Conservation (phyloP, 176 grass and related monocot genomes). For the Carex parvula region DNA sequence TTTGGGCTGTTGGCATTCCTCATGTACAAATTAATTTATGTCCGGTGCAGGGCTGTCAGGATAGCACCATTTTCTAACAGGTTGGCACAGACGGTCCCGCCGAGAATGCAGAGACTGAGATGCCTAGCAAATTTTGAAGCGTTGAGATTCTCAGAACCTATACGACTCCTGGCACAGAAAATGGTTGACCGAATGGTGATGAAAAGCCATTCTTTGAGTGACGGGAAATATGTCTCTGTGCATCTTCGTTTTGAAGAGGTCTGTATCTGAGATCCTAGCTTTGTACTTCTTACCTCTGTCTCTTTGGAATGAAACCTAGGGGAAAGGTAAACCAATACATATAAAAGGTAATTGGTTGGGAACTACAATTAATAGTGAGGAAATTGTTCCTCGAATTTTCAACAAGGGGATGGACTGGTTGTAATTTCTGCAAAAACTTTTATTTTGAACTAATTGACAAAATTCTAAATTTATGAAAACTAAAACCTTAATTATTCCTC, state of each 20-base stretch:
- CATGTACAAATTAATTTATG: neutral
- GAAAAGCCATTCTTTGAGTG: constrained; percentile 46
- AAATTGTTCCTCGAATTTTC: neutral
- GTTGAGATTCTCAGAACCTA: constrained; percentile 78
- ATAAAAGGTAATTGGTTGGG: neutral
- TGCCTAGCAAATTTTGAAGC: constrained; percentile 87
- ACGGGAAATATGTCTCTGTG: constrained; percentile 78
- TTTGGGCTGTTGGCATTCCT: neutral
- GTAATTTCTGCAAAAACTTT: neutral
- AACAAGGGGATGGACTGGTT: neutral
- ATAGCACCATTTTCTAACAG: constrained; percentile 98
- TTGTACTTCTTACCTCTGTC: neutral
- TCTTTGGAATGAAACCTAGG: neutral
- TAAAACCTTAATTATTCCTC: neutral
- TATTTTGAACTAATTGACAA: neutral
- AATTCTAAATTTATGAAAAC: neutral
- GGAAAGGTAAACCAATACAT: neutral
- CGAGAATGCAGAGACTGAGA: constrained; percentile 65
- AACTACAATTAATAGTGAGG: neutral
- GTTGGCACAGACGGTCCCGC: constrained; percentile 61
- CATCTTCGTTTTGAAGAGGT: constrained; percentile 99
- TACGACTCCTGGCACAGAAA: constrained; percentile 61
- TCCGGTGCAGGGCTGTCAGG: constrained; percentile 62
- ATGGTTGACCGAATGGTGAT: constrained; percentile 83
- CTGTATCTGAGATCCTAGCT: neutral